Evolutionary conservation across 371 early-diverging fungal genomes (phyloP), one percentile per base, ranked within the genome.

Genomic region (Mortierella sp.): DNA sequence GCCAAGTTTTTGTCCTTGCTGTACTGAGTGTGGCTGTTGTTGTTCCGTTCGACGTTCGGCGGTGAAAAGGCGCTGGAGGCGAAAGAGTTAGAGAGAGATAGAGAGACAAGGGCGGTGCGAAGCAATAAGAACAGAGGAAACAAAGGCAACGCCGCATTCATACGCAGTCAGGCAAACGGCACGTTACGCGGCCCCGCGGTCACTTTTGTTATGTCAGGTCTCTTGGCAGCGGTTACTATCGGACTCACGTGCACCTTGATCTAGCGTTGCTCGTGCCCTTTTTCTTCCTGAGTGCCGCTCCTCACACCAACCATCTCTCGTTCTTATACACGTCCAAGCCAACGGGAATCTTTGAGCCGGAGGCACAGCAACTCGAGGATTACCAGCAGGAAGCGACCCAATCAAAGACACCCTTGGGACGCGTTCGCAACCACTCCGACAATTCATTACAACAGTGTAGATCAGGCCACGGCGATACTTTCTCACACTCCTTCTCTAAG

Each of bases 151-250:
- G 16, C 34, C 16, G 61, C 16, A 34, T 28, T 19, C 34, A 61
- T 61, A 61, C 61, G 61, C 61, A 61, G 61, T 31, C 61, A 61
- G 34, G 31, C 4, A 28, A 31, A 14, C 61, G 21, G 16, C 34
- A 34, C 61, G 61, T 61, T 61, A 61, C 61, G 61, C 61, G 61
- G 61, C 61, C 57, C 14, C 50, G 50, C 50, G 11, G 19, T 31
- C 31, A 24, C 54, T 21, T 24, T 24, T 21, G 2, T 10, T 5
- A 54, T 10, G 6, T 10, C 9, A 10, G n/a, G 54, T 54, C n/a
- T 31, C 34, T 31, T 34, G 19, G 61, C 28, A 1, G 28, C 11
- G 9, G 13, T 28, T 61, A 61, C 14, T 13, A 8, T 26, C 0
- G 28, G 16, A 34, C 13, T 34, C 61, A 61, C 61, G 61, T 61